Evolutionary conservation across 331 rosid genomes (phyloP), one percentile per base, ranked within the genome.

Genomic region (Arachis monticola): DNA sequence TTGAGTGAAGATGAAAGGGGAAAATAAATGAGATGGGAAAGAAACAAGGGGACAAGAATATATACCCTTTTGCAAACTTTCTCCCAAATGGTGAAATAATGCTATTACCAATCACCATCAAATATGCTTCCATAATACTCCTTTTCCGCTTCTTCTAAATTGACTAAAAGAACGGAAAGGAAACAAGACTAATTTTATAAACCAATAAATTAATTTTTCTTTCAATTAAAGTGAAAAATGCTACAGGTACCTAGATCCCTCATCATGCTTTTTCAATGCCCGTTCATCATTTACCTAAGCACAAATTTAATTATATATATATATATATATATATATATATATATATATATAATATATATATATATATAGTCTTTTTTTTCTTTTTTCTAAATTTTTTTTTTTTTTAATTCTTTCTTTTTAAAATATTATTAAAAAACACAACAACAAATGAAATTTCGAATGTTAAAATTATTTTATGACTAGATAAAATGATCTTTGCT

Each of bases 111-210:
- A 65, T 48, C 22, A 62, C 82, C 83, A 41, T 66, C 10, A 45
- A 82, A 40, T 73, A 78, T 84, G 85, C 75, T 78, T 78, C 47
- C 69, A 61, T 52, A 66, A 77, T 83, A 35, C 71, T 42, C 27
- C 63, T 27, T 30, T 76, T 64, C 11, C 22, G 35, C 73, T 79
- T 31, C 73, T 72, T 79, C 70, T 62, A 11, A 35, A 71, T 67
- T 73, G 74, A 32, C 86, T 70, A 76, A 74, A 63, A 41, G 56
- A 60, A 5, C 41, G 51, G 22, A 74, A 59, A 35, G 40, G 40
- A 35, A 35, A 2, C 3, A 35, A 35, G 4, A 35, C 40, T 35
- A 60, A 32, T 11, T 12, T 51, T 57, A 32, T 46, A 55, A 47
- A 32, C 66, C 59, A 68, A 17, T 4, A 5, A 52, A 22, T 42